Percentiles rank a stretch among this genome's conserved stretches.
Conservation (phyloP, 352 stramenopile genomes). For the Pythium phragmitis region DNA sequence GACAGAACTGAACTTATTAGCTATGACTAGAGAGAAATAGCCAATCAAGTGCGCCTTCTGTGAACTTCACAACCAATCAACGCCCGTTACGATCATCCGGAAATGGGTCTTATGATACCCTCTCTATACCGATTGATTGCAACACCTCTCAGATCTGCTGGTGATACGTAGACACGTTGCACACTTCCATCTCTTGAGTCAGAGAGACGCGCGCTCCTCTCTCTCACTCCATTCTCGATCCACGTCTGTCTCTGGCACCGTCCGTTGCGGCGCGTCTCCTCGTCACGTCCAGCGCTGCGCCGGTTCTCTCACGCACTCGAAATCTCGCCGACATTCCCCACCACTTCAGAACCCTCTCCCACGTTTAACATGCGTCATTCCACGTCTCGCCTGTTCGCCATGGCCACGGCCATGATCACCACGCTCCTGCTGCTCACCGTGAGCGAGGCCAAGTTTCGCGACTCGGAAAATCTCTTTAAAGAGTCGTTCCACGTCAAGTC, state of each 20-base stretch:
- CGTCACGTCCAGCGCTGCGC: background rate
- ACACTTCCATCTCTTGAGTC: constrained; percentile 10
- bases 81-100: no score
- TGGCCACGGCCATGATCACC: background rate
- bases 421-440: constrained; percentile 5
- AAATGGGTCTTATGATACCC: background rate
- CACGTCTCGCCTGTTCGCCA: background rate
- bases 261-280: constrained; percentile 4
- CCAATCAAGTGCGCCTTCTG: no score
- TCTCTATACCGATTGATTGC: background rate
- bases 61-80: no score
- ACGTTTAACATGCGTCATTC: background rate
- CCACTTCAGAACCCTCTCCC: background rate
- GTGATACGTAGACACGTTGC: constrained; percentile 17
- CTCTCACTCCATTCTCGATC: background rate
- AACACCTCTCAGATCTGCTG: constrained; percentile 6
- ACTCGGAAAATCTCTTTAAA: constrained; percentile 60
- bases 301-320: background rate
- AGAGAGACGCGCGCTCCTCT: constrained; percentile 9
- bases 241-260: background rate
- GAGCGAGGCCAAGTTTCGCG: constrained; percentile 32
- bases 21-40: no score
- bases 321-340: background rate
- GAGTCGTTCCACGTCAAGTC: constrained; percentile 63
- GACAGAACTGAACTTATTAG: no score